phyloP scores from a whole-genome alignment of 805 yeast species.

The Tetrapisispora namnaoensis region DNA sequence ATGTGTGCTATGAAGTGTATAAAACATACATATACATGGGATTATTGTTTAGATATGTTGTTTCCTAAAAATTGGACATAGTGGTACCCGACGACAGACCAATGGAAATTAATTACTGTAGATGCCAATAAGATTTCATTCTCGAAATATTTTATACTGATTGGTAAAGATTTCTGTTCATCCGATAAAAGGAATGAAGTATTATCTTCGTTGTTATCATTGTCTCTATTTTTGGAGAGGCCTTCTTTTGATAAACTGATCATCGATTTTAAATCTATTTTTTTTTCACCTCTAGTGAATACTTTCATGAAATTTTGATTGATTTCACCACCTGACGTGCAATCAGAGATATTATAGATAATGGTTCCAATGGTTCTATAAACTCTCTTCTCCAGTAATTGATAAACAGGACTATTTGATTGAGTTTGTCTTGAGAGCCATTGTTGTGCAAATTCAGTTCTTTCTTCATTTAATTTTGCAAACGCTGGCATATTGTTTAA shows the following conservation, averaged over 20 bases:
- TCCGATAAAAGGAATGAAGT: neutral
- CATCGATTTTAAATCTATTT: neutral
- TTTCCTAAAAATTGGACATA: conserved; percentile 36
- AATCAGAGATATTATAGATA: conserved; percentile 25
- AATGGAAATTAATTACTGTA: conserved; percentile 67
- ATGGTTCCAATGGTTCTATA: conserved; percentile 37
- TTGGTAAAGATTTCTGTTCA: conserved; percentile 8
- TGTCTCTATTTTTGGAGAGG: conserved; percentile 16
- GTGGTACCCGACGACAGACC: conserved; percentile 71
- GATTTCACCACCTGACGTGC: conserved; percentile 10
- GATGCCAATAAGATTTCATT: conserved; percentile 50
- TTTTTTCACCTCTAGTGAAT: neutral
- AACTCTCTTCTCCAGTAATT: conserved; percentile 56
- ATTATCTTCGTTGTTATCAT: conserved; percentile 6
- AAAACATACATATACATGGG: neutral
- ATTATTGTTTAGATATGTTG: neutral
- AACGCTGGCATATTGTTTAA: conserved; percentile 5
- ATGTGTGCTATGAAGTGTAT: no score
- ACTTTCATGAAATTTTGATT: conserved; percentile 1
- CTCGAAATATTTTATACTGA: conserved; percentile 40
- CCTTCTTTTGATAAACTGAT: conserved; percentile 4
- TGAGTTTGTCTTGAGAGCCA: conserved; percentile 70
- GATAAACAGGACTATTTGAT: conserved; percentile 64
- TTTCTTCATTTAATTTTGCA: conserved; percentile 2
- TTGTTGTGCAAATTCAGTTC: conserved; percentile 30